Evolutionary conservation across 2,329 filamentous ascomycete species (phyloP), one percentile per base, ranked within the genome.

Genomic region (Fusarium proliferatum): DNA sequence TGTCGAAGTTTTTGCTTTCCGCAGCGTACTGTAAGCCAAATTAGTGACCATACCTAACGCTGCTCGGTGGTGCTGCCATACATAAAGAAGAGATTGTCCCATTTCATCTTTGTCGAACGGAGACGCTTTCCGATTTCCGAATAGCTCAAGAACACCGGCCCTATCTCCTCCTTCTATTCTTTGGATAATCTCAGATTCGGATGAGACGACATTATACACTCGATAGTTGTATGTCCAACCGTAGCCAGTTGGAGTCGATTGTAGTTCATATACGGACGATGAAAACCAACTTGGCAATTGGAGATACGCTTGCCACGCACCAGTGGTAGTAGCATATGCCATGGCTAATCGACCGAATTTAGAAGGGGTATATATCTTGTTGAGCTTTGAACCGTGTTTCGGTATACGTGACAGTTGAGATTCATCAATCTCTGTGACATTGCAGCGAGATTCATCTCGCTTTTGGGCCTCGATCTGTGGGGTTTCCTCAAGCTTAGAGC

Each of bases 231-330:
- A 49, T 1, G n/a, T 43, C 55, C 61, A 63, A 1, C 61, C 36
- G 10, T 3, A 46, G 23, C 42, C 34, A 1, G 62, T 61, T 3
- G 75, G 75, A 0, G 28, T 45, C 0, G 72, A 79, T 3, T 67
- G 51, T 2, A 79, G 1, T 17, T 78, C 75, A 26, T 57, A 67
- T 0, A 76, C 67, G 1, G 64, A 68, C 1, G 62, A 41, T 2
- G 78, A 78, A 7, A 77, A 13, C 78, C 78, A 79, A n/a, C 42
- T 73, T 2, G 78, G 78, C 12, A 65, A 41, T 58, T 79, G 75
- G 0, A 80, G 13, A 21, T 70, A 69, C 2, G 68, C 77, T 9
- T 76, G 65, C 78, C 78, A 79, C 0, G 65, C 76, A 1, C 73
- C 72, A 2, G 67, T 73, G 1, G 21, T 16, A 4, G 60, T 67